Base-by-base conservation (phyloP, 2,329 filamentous ascomycete species). In the Aspergillus ibericus region DNA sequence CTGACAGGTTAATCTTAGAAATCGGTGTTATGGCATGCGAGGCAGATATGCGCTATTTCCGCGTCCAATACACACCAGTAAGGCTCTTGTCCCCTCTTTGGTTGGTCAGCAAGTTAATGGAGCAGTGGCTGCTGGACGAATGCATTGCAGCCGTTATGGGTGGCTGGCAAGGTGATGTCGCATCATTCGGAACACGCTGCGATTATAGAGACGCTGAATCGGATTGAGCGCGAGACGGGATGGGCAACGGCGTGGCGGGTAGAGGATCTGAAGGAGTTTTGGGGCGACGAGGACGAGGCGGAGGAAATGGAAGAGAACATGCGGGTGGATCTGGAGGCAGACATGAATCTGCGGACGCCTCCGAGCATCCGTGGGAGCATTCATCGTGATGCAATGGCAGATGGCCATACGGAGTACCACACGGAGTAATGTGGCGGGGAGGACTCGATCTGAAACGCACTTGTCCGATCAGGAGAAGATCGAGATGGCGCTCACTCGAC, bases 221-320 rank as follows among this genome's bases (percentile, higher is more conserved):
- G 74, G 22, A 84, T 85, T 34, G 82, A 84, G 70, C 71, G 71
- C 27, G 80, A 83, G 62, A 81, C 78, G 6, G 83, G 82, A 0
- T 85, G 82, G 81, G 77, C 77, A 3, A 83, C 82, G 0, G 74
- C 75, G 59, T 85, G 82, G 82, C 69, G 82, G 42, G 79, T 77
- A 0, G 79, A 83, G 15, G 82, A 85, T 66, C 50, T 85, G 48
- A 78, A 77, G 47, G 77, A 80, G 50, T 80, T 80, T 56, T 85
- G 81, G 82, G 81, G 81, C 0, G 77, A 80, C 46, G 68, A 70
- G 20, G 66, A 68, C 40, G 58, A 65, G 13, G 38, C 40, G 6
- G 48, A 55, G 13, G 53, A 49, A 6, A 50, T 59, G 46, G 25
- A 48, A 36, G 44, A 51, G 8, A 36, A 20, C 16, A 56, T 59